phyloP scores from a whole-genome alignment of 2,329 filamentous ascomycete species.

The Scopulariopsis brevicaulis region DNA sequence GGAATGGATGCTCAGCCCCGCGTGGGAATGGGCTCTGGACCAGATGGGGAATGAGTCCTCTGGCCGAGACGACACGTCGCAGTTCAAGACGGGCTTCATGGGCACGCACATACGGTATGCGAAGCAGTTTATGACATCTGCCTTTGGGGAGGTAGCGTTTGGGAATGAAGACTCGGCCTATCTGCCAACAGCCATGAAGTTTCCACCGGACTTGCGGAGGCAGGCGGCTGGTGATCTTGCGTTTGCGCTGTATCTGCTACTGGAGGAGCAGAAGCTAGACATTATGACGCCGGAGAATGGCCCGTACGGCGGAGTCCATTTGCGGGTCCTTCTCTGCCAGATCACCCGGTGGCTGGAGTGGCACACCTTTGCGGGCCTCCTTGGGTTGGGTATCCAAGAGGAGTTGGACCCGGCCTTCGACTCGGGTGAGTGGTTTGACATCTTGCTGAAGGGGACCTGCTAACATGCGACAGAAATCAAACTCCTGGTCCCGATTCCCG shows the following conservation, averaged over 20 bases:
- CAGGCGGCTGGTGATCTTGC: slow-evolving; percentile 56
- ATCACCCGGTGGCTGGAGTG: slow-evolving; percentile 76
- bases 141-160: slow-evolving; percentile 42
- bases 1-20: slow-evolving; percentile 46
- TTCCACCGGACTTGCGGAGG: slow-evolving; percentile 43
- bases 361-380: slow-evolving; percentile 32
- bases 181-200: slow-evolving; percentile 47
- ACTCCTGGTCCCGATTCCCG: slow-evolving; percentile 12
- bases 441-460: not conserved
- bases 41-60: slow-evolving; percentile 19
- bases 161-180: slow-evolving; percentile 37
- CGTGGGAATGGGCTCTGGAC: slow-evolving; percentile 64
- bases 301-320: slow-evolving; percentile 30
- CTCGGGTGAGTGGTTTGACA: slow-evolving; percentile 19
- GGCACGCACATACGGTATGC: slow-evolving; percentile 44
- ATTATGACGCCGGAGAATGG: slow-evolving; percentile 35
- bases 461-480: slow-evolving; percentile 15
- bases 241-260: slow-evolving; percentile 71
- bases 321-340: slow-evolving; percentile 71
- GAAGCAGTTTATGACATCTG: slow-evolving; percentile 52
- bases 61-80: not conserved
- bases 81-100: slow-evolving; percentile 27
- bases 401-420: slow-evolving; percentile 27
- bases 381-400: slow-evolving; percentile 41
- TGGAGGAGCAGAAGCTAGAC: slow-evolving; percentile 81